Evolutionary conservation across 176 grass and related monocot genomes (phyloP).

Genomic region (Saccharum spontaneum): DNA sequence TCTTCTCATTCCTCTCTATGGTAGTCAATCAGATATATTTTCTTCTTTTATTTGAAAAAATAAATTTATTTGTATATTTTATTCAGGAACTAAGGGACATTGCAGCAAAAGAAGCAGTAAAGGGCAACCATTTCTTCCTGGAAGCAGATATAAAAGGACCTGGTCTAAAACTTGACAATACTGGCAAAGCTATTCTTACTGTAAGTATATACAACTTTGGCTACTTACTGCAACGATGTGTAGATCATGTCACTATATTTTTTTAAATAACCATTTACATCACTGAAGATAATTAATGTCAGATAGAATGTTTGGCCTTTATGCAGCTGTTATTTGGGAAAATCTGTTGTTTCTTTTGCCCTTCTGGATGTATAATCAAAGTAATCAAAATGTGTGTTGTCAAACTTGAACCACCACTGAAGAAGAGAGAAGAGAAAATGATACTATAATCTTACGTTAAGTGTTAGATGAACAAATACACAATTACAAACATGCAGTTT

Average conservation of each 20-base stretch:
- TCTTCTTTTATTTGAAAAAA: neutral
- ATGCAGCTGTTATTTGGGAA: neutral
- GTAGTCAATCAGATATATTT: constrained; percentile 23
- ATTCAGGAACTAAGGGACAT: constrained; percentile 86
- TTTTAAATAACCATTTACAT: constrained; percentile 17
- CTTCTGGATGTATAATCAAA: constrained; percentile 8
- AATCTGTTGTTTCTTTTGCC: constrained; percentile 4
- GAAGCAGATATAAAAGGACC: constrained; percentile 93
- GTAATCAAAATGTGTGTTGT: neutral
- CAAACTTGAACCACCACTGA: neutral
- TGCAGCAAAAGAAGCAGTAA: constrained; percentile 48
- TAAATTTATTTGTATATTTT: constrained; percentile 12
- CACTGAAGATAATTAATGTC: neutral
- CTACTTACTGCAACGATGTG: neutral
- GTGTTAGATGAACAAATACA: neutral
- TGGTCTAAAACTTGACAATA: constrained; percentile 89
- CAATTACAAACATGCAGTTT: neutral
- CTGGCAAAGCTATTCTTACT: constrained; percentile 89
- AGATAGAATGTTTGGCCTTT: neutral
- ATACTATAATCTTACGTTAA: neutral
- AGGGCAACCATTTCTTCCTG: constrained; percentile 95
- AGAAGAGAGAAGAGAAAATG: neutral
- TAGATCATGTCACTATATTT: neutral
- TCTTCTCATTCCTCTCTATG: neutral
- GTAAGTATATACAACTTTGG: constrained; percentile 54